Base-by-base conservation (phyloP, 208 protist genomes). In the Phytomonas sp. region DNA sequence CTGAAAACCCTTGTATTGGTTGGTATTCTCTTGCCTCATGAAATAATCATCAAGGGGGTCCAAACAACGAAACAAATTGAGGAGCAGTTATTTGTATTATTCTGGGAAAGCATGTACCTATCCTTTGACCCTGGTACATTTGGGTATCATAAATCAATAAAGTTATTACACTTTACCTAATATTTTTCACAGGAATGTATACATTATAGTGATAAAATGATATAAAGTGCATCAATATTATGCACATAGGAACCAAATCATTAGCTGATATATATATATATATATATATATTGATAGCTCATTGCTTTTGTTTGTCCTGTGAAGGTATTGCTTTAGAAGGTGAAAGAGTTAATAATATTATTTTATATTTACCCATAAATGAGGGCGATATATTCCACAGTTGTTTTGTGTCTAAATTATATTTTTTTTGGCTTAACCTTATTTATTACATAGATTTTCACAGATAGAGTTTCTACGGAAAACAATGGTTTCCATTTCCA, bases 71-170 rank as follows among this genome's bases (percentile, higher is more conserved):
- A 60, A 4, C 33, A 62, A 23, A 86, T 87, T 19, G 88, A 93
- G 52, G 70, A 85, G 66, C 97, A 93, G 93, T 80, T 88, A 12
- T 75, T 80, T 29, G 67, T 71, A 29, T 87, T 84, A 32, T 82
- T 89, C 34, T 98, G 93, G 92, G 87, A 78, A 29, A 91, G 80
- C 5, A 71, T 93, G 42, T 96, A 87, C 69, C 79, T 82, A 33
- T 68, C 82, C 63, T 74, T 77, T 8, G 49, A 64, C 2, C 42
- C 60, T 52, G 84, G 86, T 23, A 69, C 77, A 6, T 71, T 92
- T 59, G 91, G 88, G 14, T 86, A 93, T 49, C 69, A 63, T 7
- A 49, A 74, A 34, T 93, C 91, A 0, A 79, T 91, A n/a, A 83
- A 82, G 68, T 76, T 93, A 32, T 71, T 95, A 0, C 67, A 70